Evolutionary conservation across 2,329 filamentous ascomycete genomes (phyloP).

Genomic region (Alternaria arbusti): DNA sequence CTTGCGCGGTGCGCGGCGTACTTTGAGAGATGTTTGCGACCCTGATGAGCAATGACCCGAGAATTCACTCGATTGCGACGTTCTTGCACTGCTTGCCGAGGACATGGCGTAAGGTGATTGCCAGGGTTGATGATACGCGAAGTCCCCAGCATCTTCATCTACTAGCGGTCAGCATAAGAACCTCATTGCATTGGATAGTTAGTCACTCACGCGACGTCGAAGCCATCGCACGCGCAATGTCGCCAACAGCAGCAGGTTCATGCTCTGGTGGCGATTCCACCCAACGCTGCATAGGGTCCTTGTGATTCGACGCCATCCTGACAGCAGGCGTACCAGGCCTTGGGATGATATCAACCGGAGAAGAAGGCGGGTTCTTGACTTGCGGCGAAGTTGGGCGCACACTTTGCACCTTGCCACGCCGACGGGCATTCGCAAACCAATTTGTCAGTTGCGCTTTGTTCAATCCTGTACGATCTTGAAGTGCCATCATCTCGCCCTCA

Average conservation of each 20-base stretch:
- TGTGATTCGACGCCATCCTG: conserved; percentile 2
- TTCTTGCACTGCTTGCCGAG: conserved; percentile 32
- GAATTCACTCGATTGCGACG: conserved; percentile 31
- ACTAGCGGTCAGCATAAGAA: background rate
- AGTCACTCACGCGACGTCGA: conserved; percentile 9
- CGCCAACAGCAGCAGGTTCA: conserved; percentile 30
- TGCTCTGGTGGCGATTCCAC: conserved; percentile 37
- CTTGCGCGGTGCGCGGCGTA: conserved; percentile 15
- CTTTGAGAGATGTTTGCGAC: conserved; percentile 23
- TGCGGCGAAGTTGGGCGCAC: conserved; percentile 13
- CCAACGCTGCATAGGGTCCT: conserved; percentile 38
- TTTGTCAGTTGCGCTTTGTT: conserved; percentile 35
- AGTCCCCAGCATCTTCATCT: background rate
- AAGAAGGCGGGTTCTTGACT: conserved; percentile 4
- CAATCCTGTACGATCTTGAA: conserved; percentile 29
- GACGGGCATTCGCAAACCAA: conserved; percentile 39
- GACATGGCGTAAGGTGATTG: conserved; percentile 21
- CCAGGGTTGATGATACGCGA: conserved; percentile 13
- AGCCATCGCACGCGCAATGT: conserved; percentile 35
- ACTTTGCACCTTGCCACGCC: conserved; percentile 28
- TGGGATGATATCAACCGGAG: conserved; percentile 29
- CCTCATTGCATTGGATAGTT: too few species aligned
- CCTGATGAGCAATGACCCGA: conserved; percentile 21
- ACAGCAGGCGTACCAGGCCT: conserved; percentile 32
- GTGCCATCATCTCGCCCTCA: conserved; percentile 24